Base-by-base conservation (phyloP, 345 rosid species). In the Rhizophora apiculata region DNA sequence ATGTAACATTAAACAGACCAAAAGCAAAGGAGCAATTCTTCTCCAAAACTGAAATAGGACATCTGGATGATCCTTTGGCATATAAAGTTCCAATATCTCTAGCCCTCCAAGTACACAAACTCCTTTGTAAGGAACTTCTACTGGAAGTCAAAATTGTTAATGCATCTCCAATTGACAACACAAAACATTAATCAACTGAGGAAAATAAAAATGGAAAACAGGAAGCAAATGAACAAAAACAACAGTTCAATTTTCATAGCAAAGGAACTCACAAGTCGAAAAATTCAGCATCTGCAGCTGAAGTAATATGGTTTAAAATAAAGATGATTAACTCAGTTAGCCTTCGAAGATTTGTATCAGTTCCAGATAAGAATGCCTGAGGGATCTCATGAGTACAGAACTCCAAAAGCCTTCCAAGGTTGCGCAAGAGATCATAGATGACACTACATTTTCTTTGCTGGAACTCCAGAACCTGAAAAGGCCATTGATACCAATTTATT, bases 381-480 rank as follows among this genome's bases (percentile, higher is more conserved):
- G 99, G 96, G 62, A 88, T 84, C 83, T 87, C 96, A 27, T 22
- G 81, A 64, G 96, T 89, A 74, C 89, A 95, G 84, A 95, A 95
- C 83, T 95, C 99, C 86, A 95, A 77, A 34, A 95, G 86, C 81
- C 86, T 88, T 54, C 96, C 86, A 27, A 95, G 97, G 74, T 95
- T 92, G 82, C 97, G 90, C 3, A 96, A 92, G 75, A 91, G 96
- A 80, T 92, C 97, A 74, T 88, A 95, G 76, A 92, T 90, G 72
- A 90, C 85, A 68, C 86, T 81, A 37, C 97, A 92, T 88, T 92
- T 93, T 82, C 89, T 83, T 74, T 87, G 96, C 84, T 88, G 93
- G 70, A 91, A 88, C 74, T 95, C 97, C 69, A 85, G 58, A 34
- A 89, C 92, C 97, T 91, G 77, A 72, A 39, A 37, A 61, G 72